A percentile compares a stretch with the other conserved stretches of the same genome.
Evolutionary conservation across 257 asterid species (phyloP).

Genomic region (Verbena officinalis): DNA sequence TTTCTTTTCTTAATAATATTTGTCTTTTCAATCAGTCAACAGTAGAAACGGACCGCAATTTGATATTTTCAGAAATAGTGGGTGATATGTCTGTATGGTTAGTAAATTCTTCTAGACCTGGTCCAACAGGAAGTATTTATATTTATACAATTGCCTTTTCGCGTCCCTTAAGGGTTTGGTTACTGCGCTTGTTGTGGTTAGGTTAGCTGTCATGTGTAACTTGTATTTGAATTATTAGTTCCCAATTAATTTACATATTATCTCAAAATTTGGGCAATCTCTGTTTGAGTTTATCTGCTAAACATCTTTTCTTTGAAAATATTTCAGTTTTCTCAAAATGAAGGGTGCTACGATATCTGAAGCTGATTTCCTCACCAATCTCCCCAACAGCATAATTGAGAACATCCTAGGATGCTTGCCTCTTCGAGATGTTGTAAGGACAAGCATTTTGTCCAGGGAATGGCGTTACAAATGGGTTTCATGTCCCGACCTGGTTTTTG

Average conservation of each 20-base stretch:
- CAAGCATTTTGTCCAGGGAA: conserved; percentile 58
- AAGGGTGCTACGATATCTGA: conserved; percentile 31
- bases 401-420: conserved; percentile 62
- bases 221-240: background rate
- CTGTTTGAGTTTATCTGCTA: background rate
- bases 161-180: too few species aligned
- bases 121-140: background rate
- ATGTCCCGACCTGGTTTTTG: conserved; percentile 52
- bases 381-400: conserved; percentile 50
- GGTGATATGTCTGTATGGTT: background rate
- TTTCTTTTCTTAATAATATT: background rate
- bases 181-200: too few species aligned
- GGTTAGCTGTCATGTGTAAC: too few species aligned
- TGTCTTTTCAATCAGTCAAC: background rate
- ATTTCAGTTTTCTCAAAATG: conserved; percentile 39
- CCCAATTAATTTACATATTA: background rate
- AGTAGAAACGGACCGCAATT: background rate
- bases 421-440: conserved; percentile 58
- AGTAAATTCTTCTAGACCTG: background rate
- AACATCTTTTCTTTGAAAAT: conserved; percentile 2
- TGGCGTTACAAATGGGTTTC: conserved; percentile 62
- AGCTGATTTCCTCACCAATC: conserved; percentile 41
- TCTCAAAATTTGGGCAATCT: background rate
- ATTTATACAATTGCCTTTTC: background rate
- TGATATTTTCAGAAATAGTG: background rate